Evolutionary conservation across 257 asterid species (phyloP), one percentile per base, ranked within the genome.

Genomic region (Coffea canephora): DNA sequence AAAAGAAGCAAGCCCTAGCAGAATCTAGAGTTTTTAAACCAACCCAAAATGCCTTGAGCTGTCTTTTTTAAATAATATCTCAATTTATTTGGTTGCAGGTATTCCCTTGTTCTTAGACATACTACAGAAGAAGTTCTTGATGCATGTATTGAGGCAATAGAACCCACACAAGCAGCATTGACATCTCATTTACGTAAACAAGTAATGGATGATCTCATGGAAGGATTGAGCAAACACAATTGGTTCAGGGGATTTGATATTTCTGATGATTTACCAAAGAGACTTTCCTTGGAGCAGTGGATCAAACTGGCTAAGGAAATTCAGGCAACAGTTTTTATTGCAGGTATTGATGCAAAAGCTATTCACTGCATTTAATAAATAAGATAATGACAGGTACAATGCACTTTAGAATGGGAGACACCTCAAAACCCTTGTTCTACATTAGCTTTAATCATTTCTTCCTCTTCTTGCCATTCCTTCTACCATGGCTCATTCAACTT

Each of bases 111-210:
- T 83, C 96, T 93, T 77, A 89, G 98, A 86, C 98, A 93, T 87
- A 93, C 98, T 69, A 93, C 96, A 39, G 97, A 92, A 86, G 98
- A 93, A 93, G 97, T 93, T 82, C 91, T 90, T 77, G 98, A 92
- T 84, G 98, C 97, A 71, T 93, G 98, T 87, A 77, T 87, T 55
- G 98, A 93, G 88, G 93, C 97, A 69, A 91, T 90, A 57, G 93
- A 92, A 87, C 97, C 96, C 54, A 84, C 75, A 43, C 90, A 89
- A 50, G 97, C 94, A 70, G 96, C 91, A 73, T 69, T 93, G 81
- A 92, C 98, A 74, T 87, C 96, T 80, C 94, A 78, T 39, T 82
- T 90, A 84, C 87, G 96, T 69, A 88, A 90, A 84, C 87, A 87
- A 86, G 98, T 93, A 19, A 89, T 93, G 97, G 85, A 84, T 78